phyloP scores from a whole-genome alignment of 2,329 filamentous ascomycete species.

The Paraphoma chrysanthemicola region DNA sequence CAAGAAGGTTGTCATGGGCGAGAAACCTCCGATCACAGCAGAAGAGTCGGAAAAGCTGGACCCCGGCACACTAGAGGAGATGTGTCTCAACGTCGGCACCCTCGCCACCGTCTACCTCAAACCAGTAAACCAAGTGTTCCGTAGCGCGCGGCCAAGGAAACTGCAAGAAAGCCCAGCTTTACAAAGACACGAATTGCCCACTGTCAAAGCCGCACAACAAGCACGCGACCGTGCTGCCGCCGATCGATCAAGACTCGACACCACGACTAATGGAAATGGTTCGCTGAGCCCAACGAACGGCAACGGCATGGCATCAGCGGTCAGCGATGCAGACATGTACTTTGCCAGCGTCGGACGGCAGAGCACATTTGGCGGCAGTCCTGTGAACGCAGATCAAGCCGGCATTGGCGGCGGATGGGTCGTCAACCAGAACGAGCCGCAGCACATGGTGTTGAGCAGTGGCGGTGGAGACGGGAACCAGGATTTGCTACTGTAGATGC shows the following conservation, averaged over 20 bases:
- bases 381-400: slow-evolving; percentile 37
- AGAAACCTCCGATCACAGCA: slow-evolving; percentile 94
- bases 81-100: slow-evolving; percentile 95
- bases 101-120: slow-evolving; percentile 97
- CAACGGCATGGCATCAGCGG: slow-evolving; percentile 69
- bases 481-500: slow-evolving; percentile 35
- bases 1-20: slow-evolving; percentile 91
- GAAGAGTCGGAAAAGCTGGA: slow-evolving; percentile 91
- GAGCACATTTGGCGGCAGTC: slow-evolving; percentile 45
- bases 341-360: slow-evolving; percentile 68
- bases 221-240: slow-evolving; percentile 41
- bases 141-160: slow-evolving; percentile 79
- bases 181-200: slow-evolving; percentile 73
- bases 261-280: slow-evolving; percentile 36
- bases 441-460: slow-evolving; percentile 38
- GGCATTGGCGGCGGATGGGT: slow-evolving; percentile 43
- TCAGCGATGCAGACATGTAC: slow-evolving; percentile 87
- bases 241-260: slow-evolving; percentile 39
- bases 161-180: slow-evolving; percentile 85
- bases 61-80: slow-evolving; percentile 88
- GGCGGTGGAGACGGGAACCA: slow-evolving; percentile 37
- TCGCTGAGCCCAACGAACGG: slow-evolving; percentile 29
- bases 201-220: slow-evolving; percentile 56
- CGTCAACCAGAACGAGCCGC: slow-evolving; percentile 44
- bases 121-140: slow-evolving; percentile 96